A percentile compares a stretch with the other conserved stretches of the same genome.
Conservation (phyloP, 805 yeast genomes). For the Pichia nakasei region DNA sequence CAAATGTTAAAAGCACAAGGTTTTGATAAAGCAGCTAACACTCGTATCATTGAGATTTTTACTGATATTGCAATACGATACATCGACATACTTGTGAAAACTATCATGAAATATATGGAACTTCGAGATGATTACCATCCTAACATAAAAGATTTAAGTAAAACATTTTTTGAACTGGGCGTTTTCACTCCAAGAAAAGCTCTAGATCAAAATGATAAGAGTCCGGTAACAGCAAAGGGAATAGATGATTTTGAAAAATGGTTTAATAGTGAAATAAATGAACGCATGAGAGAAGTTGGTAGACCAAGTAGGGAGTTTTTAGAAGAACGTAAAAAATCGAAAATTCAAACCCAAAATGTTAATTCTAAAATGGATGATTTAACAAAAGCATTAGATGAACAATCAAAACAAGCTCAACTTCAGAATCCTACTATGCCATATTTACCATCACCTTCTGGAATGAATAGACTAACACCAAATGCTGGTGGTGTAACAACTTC, state of each 20-base stretch:
- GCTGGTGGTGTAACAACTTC: neutral
- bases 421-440: constrained; percentile 18
- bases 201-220: constrained; percentile 47
- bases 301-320: constrained; percentile 25
- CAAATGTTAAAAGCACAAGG: constrained; percentile 73
- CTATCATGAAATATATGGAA: constrained; percentile 42
- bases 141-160: constrained; percentile 55
- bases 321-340: constrained; percentile 15
- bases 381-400: constrained; percentile 26
- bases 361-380: constrained; percentile 25
- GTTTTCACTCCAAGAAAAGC: constrained; percentile 49
- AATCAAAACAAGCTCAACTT: constrained; percentile 19
- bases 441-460: constrained; percentile 7
- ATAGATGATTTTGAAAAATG: constrained; percentile 46
- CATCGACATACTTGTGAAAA: constrained; percentile 43
- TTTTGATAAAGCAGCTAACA: constrained; percentile 66
- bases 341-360: constrained; percentile 16
- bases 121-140: constrained; percentile 31
- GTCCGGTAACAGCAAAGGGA: constrained; percentile 37
- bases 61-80: constrained; percentile 69
- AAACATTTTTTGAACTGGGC: constrained; percentile 58
- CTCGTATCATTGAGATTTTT: constrained; percentile 56
- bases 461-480: constrained; percentile 1
- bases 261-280: constrained; percentile 40
- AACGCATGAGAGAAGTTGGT: constrained; percentile 32